phyloP scores from a whole-genome alignment of 129 eudicot genomes.

The Lactuca saligna region DNA sequence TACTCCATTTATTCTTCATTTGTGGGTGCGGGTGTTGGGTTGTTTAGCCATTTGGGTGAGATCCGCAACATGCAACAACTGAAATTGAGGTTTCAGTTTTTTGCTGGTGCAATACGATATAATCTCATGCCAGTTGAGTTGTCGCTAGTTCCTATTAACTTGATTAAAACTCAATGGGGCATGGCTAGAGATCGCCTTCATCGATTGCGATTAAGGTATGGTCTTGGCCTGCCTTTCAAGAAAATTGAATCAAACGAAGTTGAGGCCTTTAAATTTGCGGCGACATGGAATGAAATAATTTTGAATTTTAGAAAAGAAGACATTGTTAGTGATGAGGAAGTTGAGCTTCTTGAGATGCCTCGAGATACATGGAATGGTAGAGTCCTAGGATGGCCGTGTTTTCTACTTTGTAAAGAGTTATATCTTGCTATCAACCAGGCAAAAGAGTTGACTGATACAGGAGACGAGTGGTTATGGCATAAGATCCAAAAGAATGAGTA shows the following conservation, averaged over 20 bases:
- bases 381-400: constrained; percentile 90
- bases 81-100: constrained; percentile 85
- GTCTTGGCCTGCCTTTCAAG: constrained; percentile 79
- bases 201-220: constrained; percentile 74
- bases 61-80: constrained; percentile 83
- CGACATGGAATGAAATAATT: constrained; percentile 87
- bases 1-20: constrained; percentile 84
- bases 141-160: constrained; percentile 34
- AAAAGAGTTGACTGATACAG: constrained; percentile 82
- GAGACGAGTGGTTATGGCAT: constrained; percentile 87
- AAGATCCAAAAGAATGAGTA: constrained; percentile 76
- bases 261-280: constrained; percentile 85
- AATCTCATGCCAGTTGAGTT: constrained; percentile 95
- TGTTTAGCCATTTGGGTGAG: constrained; percentile 86
- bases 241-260: constrained; percentile 87
- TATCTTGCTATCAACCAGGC: constrained; percentile 91
- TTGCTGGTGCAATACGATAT: constrained; percentile 92
- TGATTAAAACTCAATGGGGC: constrained; percentile 52
- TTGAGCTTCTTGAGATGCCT: constrained; percentile 85
- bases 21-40: constrained; percentile 84
- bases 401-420: constrained; percentile 83
- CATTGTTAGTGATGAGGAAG: constrained; percentile 74
- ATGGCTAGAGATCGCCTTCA: constrained; percentile 64
- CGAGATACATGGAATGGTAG: constrained; percentile 81
- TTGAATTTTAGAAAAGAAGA: constrained; percentile 84